Evolutionary conservation across 164 flowering plant species (phyloP), one percentile per base, ranked within the genome.

Genomic region (Berberis thunbergii): DNA sequence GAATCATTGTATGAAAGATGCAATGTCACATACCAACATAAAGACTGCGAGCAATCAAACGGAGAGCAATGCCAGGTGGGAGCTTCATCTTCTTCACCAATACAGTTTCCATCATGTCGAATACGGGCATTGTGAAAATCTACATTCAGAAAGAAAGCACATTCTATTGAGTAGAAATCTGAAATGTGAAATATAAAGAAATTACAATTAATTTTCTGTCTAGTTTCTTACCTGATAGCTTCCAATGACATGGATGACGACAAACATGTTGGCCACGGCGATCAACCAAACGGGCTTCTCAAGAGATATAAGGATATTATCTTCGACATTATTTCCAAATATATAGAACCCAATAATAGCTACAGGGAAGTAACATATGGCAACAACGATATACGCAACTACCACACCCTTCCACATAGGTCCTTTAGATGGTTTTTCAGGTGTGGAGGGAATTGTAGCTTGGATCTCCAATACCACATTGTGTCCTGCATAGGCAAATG

Each of bases 401-500:
- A 52, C 1, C 11, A 11, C 54, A 52, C 12, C 54, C 54, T 52
- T 52, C 54, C 11, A 52, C 54, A 52, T 52, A 26, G 54, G 54
- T 26, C n/a, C 4, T 4, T 52, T 52, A 4, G 54, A 52, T 11
- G 54, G 54, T 7, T 52, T 52, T 26, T 52, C 54, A 52, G 54
- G 54, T 0, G 54, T 52, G 1, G 54, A 52, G 4, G 54, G 54
- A 26, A 52, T 52, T 1, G 54, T 52, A 26, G 54, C 54, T 52
- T 52, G 54, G 54, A 52, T 52, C 54, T 52, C 54, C n/a, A 52
- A 52, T 12, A 52, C 54, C 13, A 52, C 54, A 52, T 11, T 52
- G n/a, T 52, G 54, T 26, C 54, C 54, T 52, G 54, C 54, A 52
- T 52, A 52, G 1, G 54, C 11, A 9, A 52, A 52, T 3, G 54